Percentiles rank a stretch among this genome's conserved stretches.
These are phyloP conservation scores for Pezizomycotina sp. DNA, from an alignment of 2,329 filamentous ascomycete genomes.

Conservation along the genomic window DNA sequence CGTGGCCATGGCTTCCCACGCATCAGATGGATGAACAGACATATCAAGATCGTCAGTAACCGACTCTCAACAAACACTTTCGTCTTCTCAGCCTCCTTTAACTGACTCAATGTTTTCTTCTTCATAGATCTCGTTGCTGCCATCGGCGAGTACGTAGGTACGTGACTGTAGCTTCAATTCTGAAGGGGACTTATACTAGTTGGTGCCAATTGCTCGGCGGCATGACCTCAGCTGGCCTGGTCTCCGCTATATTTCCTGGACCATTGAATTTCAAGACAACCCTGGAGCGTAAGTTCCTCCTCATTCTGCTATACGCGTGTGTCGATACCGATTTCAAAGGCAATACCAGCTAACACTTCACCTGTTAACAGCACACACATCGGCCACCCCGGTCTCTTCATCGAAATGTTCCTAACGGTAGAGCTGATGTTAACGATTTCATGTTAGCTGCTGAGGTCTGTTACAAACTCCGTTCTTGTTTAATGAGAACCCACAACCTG, in stretches of 20 bases:
- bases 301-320: no score
- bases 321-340: no score
- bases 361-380: conserved; percentile 36
- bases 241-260: conserved; percentile 42
- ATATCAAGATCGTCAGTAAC: conserved; percentile 3
- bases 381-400: conserved; percentile 45
- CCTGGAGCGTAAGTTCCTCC: conserved; percentile 30
- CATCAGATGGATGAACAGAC: conserved; percentile 14
- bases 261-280: conserved; percentile 40
- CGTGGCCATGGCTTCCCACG: background rate
- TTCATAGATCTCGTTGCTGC: conserved; percentile 9
- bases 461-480: no score
- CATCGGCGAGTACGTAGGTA: conserved; percentile 6
- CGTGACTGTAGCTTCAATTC: background rate
- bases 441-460: no score
- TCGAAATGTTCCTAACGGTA: conserved; percentile 50
- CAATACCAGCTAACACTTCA: no score
- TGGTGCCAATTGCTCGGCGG: conserved; percentile 41
- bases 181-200: conserved; percentile 36
- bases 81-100: background rate
- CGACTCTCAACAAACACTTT: background rate
- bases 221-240: conserved; percentile 43
- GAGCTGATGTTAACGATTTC: conserved; percentile 48
- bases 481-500: no score
- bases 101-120: background rate